Evolutionary conservation across 371 early-diverging fungal genomes (phyloP).

Genomic region (Mortierella sp.): DNA sequence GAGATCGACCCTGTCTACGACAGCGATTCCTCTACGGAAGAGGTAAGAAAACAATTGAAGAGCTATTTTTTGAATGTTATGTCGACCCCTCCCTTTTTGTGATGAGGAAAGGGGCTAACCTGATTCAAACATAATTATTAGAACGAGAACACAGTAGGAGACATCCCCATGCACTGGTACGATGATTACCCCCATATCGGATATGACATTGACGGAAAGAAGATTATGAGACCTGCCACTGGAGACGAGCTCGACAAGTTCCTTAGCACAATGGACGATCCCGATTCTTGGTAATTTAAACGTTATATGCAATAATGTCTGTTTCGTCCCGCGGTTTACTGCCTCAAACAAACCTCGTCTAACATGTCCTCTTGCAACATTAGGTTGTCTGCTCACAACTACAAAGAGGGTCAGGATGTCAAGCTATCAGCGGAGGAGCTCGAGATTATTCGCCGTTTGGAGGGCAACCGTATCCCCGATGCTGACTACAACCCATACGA

Average conservation of each 20-base stretch:
- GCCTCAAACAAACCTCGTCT: background rate
- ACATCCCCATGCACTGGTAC: slow-evolving; percentile 97
- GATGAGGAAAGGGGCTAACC: background rate
- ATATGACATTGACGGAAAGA: slow-evolving; percentile 94
- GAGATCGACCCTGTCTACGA: slow-evolving; percentile 95
- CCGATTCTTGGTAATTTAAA: slow-evolving; percentile 82
- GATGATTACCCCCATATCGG: slow-evolving; percentile 97
- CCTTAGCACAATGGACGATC: slow-evolving; percentile 93
- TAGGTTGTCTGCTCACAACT: slow-evolving; percentile 88
- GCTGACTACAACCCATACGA: slow-evolving; percentile 91
- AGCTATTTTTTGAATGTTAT: background rate
- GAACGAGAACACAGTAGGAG: slow-evolving; percentile 89
- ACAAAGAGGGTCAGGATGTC: slow-evolving; percentile 83
- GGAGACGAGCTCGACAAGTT: slow-evolving; percentile 95
- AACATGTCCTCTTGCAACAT: background rate
- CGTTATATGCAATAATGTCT: background rate
- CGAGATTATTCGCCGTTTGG: slow-evolving; percentile 91
- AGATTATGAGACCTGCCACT: slow-evolving; percentile 88
- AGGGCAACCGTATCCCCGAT: slow-evolving; percentile 87
- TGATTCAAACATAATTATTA: slow-evolving; percentile 14
- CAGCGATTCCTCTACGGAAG: slow-evolving; percentile 93
- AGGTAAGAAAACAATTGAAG: slow-evolving; percentile 61
- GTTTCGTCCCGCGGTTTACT: background rate
- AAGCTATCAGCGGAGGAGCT: slow-evolving; percentile 90
- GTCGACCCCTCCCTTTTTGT: background rate